Evolutionary conservation across 768 basidiomycete genomes (phyloP).

Genomic region (Termitomyces eurrhizus): DNA sequence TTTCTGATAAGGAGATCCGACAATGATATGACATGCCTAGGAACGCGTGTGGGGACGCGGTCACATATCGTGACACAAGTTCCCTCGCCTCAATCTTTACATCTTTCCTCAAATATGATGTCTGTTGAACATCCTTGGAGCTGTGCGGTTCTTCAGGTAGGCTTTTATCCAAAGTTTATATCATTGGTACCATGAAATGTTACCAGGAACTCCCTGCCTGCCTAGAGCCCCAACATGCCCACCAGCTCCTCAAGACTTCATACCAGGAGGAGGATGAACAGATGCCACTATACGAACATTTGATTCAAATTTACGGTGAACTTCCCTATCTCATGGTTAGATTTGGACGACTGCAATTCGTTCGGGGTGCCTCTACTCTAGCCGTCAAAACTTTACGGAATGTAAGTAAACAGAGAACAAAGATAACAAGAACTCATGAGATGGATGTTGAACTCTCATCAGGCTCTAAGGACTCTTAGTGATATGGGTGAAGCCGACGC

Average conservation of each 20-base stretch:
- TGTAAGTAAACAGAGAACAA: background rate
- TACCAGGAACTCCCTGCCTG: background rate
- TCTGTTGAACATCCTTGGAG: background rate
- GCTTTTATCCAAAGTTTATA: too few species aligned
- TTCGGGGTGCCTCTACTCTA: background rate
- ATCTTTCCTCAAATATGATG: too few species aligned
- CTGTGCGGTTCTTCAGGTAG: background rate
- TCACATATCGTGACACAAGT: too few species aligned
- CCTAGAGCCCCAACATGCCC: background rate
- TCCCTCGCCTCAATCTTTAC: background rate
- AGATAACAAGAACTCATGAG: too few species aligned
- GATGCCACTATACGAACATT: conserved; percentile 1
- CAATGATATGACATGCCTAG: too few species aligned
- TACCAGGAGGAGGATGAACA: background rate
- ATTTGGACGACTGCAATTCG: background rate
- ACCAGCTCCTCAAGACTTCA: background rate
- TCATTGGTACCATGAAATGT: background rate
- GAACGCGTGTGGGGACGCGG: too few species aligned
- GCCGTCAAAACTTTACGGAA: background rate
- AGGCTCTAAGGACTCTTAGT: background rate
- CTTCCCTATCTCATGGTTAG: background rate
- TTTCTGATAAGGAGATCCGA: too few species aligned
- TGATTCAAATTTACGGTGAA: background rate
- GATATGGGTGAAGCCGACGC: background rate
- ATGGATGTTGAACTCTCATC: background rate